Evolutionary conservation across 2,329 filamentous ascomycete species (phyloP), one percentile per base, ranked within the genome.

Genomic region (Aspergillus piperis): DNA sequence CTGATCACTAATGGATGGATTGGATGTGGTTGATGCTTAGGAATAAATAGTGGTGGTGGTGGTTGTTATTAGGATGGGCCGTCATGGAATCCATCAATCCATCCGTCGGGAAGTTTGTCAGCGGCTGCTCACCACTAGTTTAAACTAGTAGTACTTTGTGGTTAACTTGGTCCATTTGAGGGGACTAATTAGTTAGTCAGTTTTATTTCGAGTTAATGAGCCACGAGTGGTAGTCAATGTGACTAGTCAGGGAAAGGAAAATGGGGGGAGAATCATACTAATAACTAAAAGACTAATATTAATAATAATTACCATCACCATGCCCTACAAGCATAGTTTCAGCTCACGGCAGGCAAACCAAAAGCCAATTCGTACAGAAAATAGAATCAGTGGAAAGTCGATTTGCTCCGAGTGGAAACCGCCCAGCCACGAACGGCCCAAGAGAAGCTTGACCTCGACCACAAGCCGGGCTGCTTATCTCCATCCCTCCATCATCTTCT

Each of bases 391-490:
- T 13, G 49, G 15, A 21, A 36, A 13, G 32, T 36, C 32, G 32
- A 36, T 36, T 36, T 36, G 32, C 32, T 36, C 32, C 32, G 17
- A 38, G 51, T 62, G 59, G 63, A 66, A 64, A 65, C 63, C 62
- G 61, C 61, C 62, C 61, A 62, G 62, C 58, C 60, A 57, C 58
- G 62, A 64, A 63, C 56, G 59, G 44, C 61, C 69, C 69, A 72
- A 70, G 70, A 72, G 69, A 73, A 73, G 71, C 71, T 73, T 73
- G 71, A 73, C 70, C 11, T 69, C 58, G 36, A 23, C 39, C 32
- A 36, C 66, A 64, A 64, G 69, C 66, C 67, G 66, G 66, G 66
- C 60, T 60, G 67, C 69, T 70, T 72, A 71, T 71, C 71, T 51
- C 38, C 53, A 58, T 25, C 51, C 38, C 61, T 47, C 62, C 51